Evolutionary conservation across 305 asterid genomes (phyloP).

Genomic region (Solanum aculeatissimum): DNA sequence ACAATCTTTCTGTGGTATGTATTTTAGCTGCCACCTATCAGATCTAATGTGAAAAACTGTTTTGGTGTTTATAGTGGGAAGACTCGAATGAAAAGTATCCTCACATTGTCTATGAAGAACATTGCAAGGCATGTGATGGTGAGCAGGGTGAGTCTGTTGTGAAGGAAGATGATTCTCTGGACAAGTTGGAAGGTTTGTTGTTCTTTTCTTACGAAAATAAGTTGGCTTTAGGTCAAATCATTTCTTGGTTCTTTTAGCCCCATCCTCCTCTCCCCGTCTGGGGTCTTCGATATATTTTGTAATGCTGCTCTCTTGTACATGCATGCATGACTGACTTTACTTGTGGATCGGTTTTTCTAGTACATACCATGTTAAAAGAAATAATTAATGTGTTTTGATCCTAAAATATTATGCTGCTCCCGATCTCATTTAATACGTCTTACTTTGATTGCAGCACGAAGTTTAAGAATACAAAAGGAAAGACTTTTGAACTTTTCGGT

Average conservation of each 20-base stretch:
- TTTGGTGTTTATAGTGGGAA: constrained; percentile 32
- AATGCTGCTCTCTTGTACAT: not conserved
- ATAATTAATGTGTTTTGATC: not conserved
- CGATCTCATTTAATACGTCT: not conserved
- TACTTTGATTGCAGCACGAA: not conserved
- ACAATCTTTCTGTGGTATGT: not conserved
- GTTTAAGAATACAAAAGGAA: not conserved
- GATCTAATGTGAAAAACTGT: not conserved
- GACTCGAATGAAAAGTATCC: constrained; percentile 68
- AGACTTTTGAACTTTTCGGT: not conserved
- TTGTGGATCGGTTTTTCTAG: not conserved
- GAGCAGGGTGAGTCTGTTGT: constrained; percentile 34
- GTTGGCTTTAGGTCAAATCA: not conserved
- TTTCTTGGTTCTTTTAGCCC: not conserved
- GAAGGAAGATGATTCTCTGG: constrained; percentile 24
- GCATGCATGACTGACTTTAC: not conserved
- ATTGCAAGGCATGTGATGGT: constrained; percentile 61
- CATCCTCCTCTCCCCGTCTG: not conserved
- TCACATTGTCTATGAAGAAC: constrained; percentile 87
- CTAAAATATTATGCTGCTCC: not conserved
- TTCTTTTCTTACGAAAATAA: not conserved
- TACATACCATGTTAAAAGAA: not conserved
- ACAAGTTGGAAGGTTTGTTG: constrained; percentile 70
- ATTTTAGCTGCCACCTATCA: not conserved
- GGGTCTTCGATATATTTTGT: not conserved